Evolutionary conservation across 2,329 filamentous ascomycete species (phyloP).

Genomic region (Colletotrichum camelliae): DNA sequence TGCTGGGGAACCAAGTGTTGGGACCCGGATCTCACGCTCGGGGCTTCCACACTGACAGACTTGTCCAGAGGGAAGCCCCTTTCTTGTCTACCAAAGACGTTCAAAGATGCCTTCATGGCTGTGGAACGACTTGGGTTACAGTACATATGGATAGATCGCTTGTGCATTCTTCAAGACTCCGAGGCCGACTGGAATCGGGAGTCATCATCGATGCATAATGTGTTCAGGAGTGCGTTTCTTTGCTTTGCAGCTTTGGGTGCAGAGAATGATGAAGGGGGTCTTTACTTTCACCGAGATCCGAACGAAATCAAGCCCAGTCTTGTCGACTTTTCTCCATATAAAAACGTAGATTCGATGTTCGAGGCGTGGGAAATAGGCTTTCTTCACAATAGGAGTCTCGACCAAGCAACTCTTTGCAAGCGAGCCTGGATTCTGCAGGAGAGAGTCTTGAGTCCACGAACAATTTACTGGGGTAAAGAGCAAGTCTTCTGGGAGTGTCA

Average conservation of each 20-base stretch:
- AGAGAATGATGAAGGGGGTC: background rate
- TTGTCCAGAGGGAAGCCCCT: background rate
- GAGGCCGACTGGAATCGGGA: background rate
- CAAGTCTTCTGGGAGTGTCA: background rate
- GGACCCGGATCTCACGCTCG: background rate
- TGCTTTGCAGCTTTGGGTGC: background rate
- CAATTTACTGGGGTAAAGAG: background rate
- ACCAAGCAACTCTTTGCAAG: background rate
- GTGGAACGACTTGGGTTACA: background rate
- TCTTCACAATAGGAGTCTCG: background rate
- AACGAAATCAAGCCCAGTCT: background rate
- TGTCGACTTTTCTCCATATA: background rate
- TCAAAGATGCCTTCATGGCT: background rate
- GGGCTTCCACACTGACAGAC: fast-evolving
- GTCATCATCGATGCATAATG: background rate
- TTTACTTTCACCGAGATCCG: background rate
- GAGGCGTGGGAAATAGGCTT: background rate
- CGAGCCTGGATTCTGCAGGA: background rate
- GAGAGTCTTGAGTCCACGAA: background rate
- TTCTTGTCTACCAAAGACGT: background rate
- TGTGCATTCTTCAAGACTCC: background rate
- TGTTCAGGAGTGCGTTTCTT: background rate
- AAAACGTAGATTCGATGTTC: too few relatives aligned
- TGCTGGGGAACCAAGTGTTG: background rate
- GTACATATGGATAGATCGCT: background rate